A percentile compares a stretch with the other conserved stretches of the same genome.
Evolutionary conservation across 495 filamentous ascomycete genomes (phyloP).

Genomic region (Trichoderma erinaceum): DNA sequence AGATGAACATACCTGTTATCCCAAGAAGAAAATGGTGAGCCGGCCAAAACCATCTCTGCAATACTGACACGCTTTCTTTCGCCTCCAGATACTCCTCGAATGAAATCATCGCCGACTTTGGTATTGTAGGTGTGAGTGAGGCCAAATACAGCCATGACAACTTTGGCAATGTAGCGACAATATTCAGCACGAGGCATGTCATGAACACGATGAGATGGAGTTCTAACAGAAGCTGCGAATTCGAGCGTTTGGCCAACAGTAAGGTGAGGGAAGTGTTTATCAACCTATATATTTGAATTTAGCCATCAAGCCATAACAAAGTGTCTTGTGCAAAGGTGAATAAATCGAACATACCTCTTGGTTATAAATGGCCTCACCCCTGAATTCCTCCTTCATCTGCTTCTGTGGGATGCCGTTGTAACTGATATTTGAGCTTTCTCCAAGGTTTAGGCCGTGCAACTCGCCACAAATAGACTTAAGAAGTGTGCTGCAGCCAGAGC

Average conservation of each 20-base stretch:
- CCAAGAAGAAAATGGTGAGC: conserved; percentile 43
- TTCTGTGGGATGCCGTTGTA: conserved; percentile 46
- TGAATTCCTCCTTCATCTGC: conserved; percentile 51
- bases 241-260: conserved; percentile 61
- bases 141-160: conserved; percentile 70
- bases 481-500: conserved; percentile 51
- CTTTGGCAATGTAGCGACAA: conserved; percentile 58
- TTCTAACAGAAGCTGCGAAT: conserved; percentile 60
- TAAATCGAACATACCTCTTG: conserved; percentile 27
- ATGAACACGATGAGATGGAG: conserved; percentile 56
- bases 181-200: conserved; percentile 59
- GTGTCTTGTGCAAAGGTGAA: not conserved
- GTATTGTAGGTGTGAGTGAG: conserved; percentile 57
- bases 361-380: conserved; percentile 58
- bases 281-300: conserved; percentile 37
- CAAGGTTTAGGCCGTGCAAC: conserved; percentile 46
- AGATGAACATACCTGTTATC: conserved; percentile 34
- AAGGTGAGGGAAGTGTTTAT: conserved; percentile 60
- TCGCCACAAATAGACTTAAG: conserved; percentile 67
- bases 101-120: conserved; percentile 74
- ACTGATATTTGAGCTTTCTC: conserved; percentile 39
- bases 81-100: conserved; percentile 60
- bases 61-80: conserved; percentile 50
- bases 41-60: conserved; percentile 44
- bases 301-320: not conserved